Percentiles rank a stretch among this genome's conserved stretches.
phyloP scores from a whole-genome alignment of 495 filamentous ascomycete genomes.

The Neurospora sp. region DNA sequence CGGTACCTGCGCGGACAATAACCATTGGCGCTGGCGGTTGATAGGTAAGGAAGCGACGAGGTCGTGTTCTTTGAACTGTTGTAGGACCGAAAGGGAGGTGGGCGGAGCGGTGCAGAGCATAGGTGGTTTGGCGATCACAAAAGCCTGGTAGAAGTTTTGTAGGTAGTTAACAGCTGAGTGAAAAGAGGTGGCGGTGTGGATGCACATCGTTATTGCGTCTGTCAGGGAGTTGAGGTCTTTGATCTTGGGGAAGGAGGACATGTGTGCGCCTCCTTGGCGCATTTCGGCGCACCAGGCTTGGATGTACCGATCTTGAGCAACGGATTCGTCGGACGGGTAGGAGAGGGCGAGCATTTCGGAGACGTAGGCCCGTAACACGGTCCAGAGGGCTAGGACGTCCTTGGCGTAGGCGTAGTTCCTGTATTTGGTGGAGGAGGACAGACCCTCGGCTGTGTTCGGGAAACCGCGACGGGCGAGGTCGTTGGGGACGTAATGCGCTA shows the following conservation, averaged over 20 bases:
- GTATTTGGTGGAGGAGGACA: conserved; percentile 25
- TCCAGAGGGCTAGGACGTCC: conserved; percentile 34
- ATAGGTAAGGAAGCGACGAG: conserved; percentile 33
- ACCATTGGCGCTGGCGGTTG: conserved; percentile 29
- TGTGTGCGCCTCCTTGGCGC: conserved; percentile 13
- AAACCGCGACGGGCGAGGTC: conserved; percentile 36
- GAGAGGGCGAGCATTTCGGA: conserved; percentile 17
- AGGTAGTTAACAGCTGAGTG: conserved; percentile 43
- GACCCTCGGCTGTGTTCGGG: conserved; percentile 22
- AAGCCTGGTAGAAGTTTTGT: conserved; percentile 38
- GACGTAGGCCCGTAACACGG: conserved; percentile 26
- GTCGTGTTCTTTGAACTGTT: conserved; percentile 21
- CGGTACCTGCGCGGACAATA: conserved; percentile 33
- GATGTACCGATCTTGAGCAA: conserved; percentile 23
- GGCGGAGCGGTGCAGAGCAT: conserved; percentile 27
- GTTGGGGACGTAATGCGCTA: conserved; percentile 33
- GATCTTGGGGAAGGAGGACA: conserved; percentile 50
- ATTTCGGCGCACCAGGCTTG: conserved; percentile 30
- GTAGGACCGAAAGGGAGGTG: conserved; percentile 14
- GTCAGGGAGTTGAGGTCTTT: conserved; percentile 74
- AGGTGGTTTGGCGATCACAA: conserved; percentile 37
- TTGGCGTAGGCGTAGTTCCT: conserved; percentile 39
- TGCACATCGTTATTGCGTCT: conserved; percentile 61
- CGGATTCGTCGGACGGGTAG: conserved; percentile 14
- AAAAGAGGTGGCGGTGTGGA: conserved; percentile 40